Conservation (phyloP, 1,139 yeast genomes). For the Yamadazyma aaseri region DNA sequence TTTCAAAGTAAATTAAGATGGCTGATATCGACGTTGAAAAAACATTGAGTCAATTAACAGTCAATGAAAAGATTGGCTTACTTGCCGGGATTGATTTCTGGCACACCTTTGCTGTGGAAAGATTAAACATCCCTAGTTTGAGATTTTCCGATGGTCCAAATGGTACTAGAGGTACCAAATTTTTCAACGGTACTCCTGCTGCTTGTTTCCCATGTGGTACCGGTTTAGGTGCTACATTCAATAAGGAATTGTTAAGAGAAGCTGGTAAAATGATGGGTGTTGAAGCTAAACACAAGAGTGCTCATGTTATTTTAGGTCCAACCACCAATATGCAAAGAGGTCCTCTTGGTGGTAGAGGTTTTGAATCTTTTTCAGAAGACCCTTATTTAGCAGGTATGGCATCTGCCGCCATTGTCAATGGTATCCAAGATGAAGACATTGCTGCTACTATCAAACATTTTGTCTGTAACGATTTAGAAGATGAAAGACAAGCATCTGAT, state of each 20-base stretch:
- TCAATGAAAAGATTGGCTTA: constrained; percentile 47
- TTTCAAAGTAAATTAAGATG: background rate
- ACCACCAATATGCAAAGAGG: constrained; percentile 34
- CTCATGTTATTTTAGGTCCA: constrained; percentile 34
- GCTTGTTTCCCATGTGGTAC: constrained; percentile 40
- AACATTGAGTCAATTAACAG: constrained; percentile 38
- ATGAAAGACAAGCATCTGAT: constrained; percentile 50
- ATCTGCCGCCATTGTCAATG: constrained; percentile 27
- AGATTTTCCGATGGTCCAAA: constrained; percentile 37
- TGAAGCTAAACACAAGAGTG: constrained; percentile 33
- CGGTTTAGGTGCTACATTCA: constrained; percentile 45
- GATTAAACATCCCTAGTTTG: constrained; percentile 36
- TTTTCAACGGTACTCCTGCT: constrained; percentile 30
- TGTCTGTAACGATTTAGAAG: constrained; percentile 61
- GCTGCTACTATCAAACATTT: constrained; percentile 61
- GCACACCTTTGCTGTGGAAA: constrained; percentile 51
- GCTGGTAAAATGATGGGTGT: constrained; percentile 35
- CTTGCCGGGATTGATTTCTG: constrained; percentile 52
- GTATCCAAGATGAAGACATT: constrained; percentile 34
- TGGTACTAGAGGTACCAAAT: constrained; percentile 34
- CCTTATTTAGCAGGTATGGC: constrained; percentile 33
- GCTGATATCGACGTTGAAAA: constrained; percentile 39
- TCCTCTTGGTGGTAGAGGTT: constrained; percentile 38
- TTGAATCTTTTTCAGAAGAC: constrained; percentile 35
- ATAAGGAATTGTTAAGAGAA: constrained; percentile 23